Evolutionary conservation across 1,284 basidiomycete genomes (phyloP).

Genomic region (Puccinia brachypodii): DNA sequence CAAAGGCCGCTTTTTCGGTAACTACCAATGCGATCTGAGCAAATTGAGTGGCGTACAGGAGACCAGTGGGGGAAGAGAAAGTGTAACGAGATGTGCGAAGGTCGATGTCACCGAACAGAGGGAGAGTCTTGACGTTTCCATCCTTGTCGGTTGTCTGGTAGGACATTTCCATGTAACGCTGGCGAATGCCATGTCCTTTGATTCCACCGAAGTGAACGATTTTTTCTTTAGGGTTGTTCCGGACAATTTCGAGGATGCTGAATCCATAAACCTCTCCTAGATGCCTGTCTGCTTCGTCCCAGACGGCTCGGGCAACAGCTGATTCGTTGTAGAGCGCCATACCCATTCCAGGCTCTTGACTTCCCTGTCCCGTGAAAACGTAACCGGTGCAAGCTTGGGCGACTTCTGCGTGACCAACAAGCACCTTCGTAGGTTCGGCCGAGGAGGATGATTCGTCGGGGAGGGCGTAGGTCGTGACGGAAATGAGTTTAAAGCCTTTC

Average conservation of each 20-base stretch:
- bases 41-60: constrained; percentile 96
- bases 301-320: constrained; percentile 88
- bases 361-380: constrained; percentile 98
- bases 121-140: constrained; percentile 88
- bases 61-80: constrained; percentile 91
- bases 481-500: constrained; percentile 89
- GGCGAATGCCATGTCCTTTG: constrained; percentile 94
- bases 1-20: constrained; percentile 95
- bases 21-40: constrained; percentile 97
- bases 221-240: constrained; percentile 94
- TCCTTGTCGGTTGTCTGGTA: constrained; percentile 83
- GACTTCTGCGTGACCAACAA: constrained; percentile 89
- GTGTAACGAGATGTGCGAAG: constrained; percentile 90
- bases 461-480: constrained; percentile 82
- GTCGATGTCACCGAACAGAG: constrained; percentile 79
- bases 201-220: constrained; percentile 99
- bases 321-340: constrained; percentile 96
- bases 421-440: constrained; percentile 65
- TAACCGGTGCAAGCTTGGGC: constrained; percentile 89
- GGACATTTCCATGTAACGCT: constrained; percentile 98
- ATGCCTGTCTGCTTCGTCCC: constrained; percentile 94
- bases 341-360: constrained; percentile 97
- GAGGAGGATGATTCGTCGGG: constrained; percentile 64
- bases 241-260: constrained; percentile 97
- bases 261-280: constrained; percentile 92